These are phyloP conservation scores for Ottelia alismoides DNA, from an alignment of 106 monocot genomes.

Conservation along the genomic window DNA sequence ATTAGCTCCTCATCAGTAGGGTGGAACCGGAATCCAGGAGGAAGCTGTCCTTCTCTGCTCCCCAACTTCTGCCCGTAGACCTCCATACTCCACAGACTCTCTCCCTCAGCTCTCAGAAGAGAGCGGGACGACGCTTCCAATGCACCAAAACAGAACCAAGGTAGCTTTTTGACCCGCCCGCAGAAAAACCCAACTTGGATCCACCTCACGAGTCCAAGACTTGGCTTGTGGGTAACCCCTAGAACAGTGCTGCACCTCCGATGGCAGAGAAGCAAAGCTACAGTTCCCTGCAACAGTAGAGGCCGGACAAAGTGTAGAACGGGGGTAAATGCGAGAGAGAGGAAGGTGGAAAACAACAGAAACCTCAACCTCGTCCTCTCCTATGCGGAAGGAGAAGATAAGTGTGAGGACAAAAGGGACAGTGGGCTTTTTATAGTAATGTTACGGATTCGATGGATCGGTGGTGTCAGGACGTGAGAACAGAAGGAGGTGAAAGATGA, in stretches of 20 bases:
- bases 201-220: neutral
- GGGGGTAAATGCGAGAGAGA: too few species aligned
- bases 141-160: neutral
- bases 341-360: too few species aligned
- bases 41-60: constrained; percentile 31
- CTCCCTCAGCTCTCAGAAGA: neutral
- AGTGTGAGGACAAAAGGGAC: too few species aligned
- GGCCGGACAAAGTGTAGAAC: too few species aligned
- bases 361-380: too few species aligned
- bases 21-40: constrained; percentile 78
- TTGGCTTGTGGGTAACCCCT: neutral
- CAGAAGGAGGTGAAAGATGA: neutral
- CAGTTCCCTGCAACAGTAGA: too few species aligned
- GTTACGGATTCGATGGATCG: constrained; percentile 57
- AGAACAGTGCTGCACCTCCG: too few species aligned
- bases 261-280: neutral
- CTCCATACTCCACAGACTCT: too few species aligned
- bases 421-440: too few species aligned
- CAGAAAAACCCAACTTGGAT: neutral
- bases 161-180: neutral
- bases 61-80: constrained; percentile 12
- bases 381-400: too few species aligned
- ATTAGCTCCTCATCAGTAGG: too few species aligned
- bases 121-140: neutral
- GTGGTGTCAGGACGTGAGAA: constrained; percentile 15